Conservation (phyloP, 306 rosid genomes). For the Prunus mume region DNA sequence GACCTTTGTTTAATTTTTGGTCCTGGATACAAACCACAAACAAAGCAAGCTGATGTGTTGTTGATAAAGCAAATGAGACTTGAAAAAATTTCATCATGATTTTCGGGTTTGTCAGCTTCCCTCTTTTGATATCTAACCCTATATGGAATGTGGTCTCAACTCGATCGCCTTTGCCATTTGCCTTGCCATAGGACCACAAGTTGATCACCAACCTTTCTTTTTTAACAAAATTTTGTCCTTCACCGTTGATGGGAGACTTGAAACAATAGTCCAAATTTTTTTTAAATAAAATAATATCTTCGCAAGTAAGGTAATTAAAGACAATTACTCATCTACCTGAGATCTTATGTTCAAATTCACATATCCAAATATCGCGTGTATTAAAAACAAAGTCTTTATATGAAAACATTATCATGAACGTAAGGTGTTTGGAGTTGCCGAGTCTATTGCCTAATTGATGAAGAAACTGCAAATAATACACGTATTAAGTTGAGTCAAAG, state of each 20-base stretch:
- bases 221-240: background rate
- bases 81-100: background rate
- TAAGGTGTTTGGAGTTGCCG: background rate
- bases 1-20: background rate
- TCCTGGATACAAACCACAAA: too few species aligned
- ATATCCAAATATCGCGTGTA: accelerated
- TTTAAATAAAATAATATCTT: too few species aligned
- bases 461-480: background rate
- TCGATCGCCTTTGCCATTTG: background rate
- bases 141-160: background rate
- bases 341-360: accelerated
- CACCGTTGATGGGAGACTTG: too few species aligned
- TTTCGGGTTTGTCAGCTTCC: background rate
- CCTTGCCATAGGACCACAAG: background rate
- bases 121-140: background rate
- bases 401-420: background rate
- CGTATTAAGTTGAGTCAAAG: background rate
- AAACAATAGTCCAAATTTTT: too few species aligned
- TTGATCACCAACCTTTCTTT: background rate
- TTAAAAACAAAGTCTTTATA: too few species aligned
- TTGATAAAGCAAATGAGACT: background rate
- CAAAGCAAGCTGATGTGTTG: background rate
- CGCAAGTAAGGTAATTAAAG: too few species aligned
- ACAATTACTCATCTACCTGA: too few species aligned
- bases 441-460: background rate